These are phyloP conservation scores for Castanopsis chinensis DNA, from an alignment of 306 rosid genomes.

Conservation along the genomic window DNA sequence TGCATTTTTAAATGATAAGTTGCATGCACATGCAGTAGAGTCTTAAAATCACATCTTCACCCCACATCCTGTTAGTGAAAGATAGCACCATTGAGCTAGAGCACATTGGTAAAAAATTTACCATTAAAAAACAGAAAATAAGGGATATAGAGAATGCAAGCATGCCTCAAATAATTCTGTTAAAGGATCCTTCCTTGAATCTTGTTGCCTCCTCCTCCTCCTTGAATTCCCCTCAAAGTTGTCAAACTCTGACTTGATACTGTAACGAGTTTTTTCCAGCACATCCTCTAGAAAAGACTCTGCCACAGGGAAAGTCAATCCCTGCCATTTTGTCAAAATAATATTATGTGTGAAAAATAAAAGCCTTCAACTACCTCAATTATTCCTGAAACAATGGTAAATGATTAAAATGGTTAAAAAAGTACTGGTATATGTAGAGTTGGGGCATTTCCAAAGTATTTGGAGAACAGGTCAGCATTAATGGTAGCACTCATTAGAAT, in stretches of 20 bases:
- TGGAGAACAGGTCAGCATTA: slow-evolving; percentile 90
- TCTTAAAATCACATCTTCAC: not conserved
- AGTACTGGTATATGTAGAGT: slow-evolving; percentile 78
- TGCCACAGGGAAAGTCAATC: slow-evolving; percentile 74
- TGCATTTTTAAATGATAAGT: not conserved
- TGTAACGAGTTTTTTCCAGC: slow-evolving; percentile 77
- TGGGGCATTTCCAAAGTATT: slow-evolving; percentile 81
- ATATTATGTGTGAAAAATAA: slow-evolving; percentile 19
- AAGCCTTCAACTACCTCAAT: slow-evolving; percentile 6
- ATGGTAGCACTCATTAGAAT: slow-evolving; percentile 97
- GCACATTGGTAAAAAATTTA: not conserved
- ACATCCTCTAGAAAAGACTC: slow-evolving; percentile 86
- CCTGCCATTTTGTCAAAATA: slow-evolving; percentile 48
- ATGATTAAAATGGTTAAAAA: slow-evolving; percentile 19
- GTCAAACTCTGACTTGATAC: slow-evolving; percentile 73
- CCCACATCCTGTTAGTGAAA: not conserved
- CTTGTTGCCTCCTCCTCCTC: slow-evolving; percentile 81
- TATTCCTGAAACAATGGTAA: not conserved
- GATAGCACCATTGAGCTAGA: not conserved
- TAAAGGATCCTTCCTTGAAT: slow-evolving; percentile 82
- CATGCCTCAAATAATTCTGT: slow-evolving; percentile 89
- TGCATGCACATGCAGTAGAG: not conserved
- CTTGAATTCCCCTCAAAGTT: slow-evolving; percentile 67
- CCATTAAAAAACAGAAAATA: not conserved
- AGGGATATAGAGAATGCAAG: slow-evolving; percentile 14